Conservation (phyloP, 169 alveolate species). For the Perkinsus marinus region DNA sequence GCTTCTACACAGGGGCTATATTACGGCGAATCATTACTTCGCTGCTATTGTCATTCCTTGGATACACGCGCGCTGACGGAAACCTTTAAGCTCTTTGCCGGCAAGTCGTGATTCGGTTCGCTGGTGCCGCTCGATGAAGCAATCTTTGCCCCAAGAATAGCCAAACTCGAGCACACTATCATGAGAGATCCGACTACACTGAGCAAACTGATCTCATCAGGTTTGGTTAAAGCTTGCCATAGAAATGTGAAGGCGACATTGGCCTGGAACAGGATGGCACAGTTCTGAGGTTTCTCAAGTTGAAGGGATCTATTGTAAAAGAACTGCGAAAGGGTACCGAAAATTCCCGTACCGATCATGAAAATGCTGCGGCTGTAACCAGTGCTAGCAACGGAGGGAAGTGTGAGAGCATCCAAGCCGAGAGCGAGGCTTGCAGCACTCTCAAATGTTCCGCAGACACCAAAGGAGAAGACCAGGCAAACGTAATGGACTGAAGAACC, state of each 20-base stretch:
- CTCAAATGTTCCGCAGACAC: background rate
- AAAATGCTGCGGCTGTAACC: background rate
- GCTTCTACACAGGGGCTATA: too few relatives aligned
- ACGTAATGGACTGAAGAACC: background rate
- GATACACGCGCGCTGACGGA: background rate
- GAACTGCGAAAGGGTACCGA: background rate
- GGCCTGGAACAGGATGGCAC: background rate
- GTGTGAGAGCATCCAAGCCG: background rate
- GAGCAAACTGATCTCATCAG: background rate
- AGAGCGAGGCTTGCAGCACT: background rate
- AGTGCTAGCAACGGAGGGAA: background rate
- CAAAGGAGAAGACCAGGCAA: background rate
- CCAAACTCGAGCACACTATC: background rate
- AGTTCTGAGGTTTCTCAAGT: background rate
- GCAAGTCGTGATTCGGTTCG: background rate
- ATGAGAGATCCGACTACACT: background rate
- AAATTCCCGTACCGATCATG: background rate
- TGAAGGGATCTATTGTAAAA: background rate
- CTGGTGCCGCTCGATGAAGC: background rate
- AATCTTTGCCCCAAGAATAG: background rate
- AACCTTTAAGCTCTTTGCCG: background rate
- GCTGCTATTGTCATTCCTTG: too few relatives aligned
- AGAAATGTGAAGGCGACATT: background rate
- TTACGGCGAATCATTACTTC: too few relatives aligned
- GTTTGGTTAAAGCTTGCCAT: background rate